A percentile compares a stretch with the other conserved stretches of the same genome.
These are phyloP conservation scores for Hyaloscypha hepaticicola DNA, from an alignment of 495 filamentous ascomycete species.

Conservation along the genomic window DNA sequence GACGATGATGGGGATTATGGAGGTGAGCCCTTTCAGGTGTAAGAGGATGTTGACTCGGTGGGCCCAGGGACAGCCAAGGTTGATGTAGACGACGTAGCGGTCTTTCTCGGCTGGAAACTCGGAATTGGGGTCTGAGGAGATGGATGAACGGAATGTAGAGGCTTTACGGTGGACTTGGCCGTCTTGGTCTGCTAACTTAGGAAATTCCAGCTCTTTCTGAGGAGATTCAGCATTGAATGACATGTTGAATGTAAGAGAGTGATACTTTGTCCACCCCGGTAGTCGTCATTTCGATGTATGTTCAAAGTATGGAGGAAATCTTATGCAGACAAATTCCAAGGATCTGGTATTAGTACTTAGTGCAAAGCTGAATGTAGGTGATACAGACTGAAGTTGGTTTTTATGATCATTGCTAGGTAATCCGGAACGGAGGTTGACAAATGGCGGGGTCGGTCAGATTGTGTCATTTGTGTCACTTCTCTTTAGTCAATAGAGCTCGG, in stretches of 20 bases:
- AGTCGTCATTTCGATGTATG: too few relatives aligned
- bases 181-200: slow-evolving; percentile 61
- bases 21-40: slow-evolving; percentile 52
- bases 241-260: too few relatives aligned
- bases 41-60: slow-evolving; percentile 55
- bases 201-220: slow-evolving; percentile 35
- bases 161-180: slow-evolving; percentile 84
- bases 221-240: too few relatives aligned
- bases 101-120: slow-evolving; percentile 67
- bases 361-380: too few relatives aligned
- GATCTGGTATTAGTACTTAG: too few relatives aligned
- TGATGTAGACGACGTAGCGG: slow-evolving; percentile 70
- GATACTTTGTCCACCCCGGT: too few relatives aligned
- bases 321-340: too few relatives aligned
- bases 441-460: neutral
- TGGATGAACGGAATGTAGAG: slow-evolving; percentile 66
- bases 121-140: slow-evolving; percentile 49
- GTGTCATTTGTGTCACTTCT: too few relatives aligned
- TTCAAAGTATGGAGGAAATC: too few relatives aligned
- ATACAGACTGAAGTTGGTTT: too few relatives aligned
- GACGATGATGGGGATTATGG: slow-evolving; percentile 47
- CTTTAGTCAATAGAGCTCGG: too few relatives aligned
- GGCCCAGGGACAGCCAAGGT: slow-evolving; percentile 59
- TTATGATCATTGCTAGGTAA: neutral
- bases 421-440: neutral